Base-by-base conservation (phyloP, 2,329 filamentous ascomycete genomes). In the Leptoxyphium fumago region DNA sequence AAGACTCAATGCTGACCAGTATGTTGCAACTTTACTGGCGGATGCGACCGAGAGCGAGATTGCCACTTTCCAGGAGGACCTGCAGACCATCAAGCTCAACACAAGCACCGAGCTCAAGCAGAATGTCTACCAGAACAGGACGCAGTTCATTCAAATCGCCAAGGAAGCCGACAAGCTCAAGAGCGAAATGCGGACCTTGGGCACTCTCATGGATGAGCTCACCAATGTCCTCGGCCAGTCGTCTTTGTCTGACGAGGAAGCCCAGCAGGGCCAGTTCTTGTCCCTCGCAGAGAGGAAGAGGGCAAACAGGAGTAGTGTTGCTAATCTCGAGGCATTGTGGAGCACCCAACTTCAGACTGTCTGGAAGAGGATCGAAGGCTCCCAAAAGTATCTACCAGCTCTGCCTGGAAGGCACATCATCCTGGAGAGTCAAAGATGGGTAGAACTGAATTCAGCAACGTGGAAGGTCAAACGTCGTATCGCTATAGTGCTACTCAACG, bases 151-250 rank as follows among this genome's bases (percentile, higher is more conserved):
- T 71, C 94, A 94, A 64, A 96, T 98, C 63, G 95, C 88, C 61
- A 95, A 96, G 65, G 91, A 98, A 67, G 91, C 93, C 2, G 91
- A 98, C 65, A 95, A 94, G 67, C 77, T 98, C 46, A 96, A 96
- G 66, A 78, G 78, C 44, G 91, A 98, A 63, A 96, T 98, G 91
- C 78, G 85, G 43, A 84, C 84, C 6, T 74, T 98, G 29, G 78
- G 84, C 39, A 85, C 85, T 51, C 73, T 96, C 43, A 95, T 98
- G 82, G 80, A 86, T 2, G 91, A 98, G 52, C 73, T 98, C 45
- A 96, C 68, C 3, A 59, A 56, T 2, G 67, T 67, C 1, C 50
- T 72, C 39, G 64, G 64, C 13, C 68, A 71, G 54, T 67, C 68
- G 2, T 64, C 67, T 7, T 65, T 62, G 29, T 61, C 63, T 26